These are phyloP conservation scores for Inga oerstediana DNA, from an alignment of 306 rosid species.

Conservation along the genomic window DNA sequence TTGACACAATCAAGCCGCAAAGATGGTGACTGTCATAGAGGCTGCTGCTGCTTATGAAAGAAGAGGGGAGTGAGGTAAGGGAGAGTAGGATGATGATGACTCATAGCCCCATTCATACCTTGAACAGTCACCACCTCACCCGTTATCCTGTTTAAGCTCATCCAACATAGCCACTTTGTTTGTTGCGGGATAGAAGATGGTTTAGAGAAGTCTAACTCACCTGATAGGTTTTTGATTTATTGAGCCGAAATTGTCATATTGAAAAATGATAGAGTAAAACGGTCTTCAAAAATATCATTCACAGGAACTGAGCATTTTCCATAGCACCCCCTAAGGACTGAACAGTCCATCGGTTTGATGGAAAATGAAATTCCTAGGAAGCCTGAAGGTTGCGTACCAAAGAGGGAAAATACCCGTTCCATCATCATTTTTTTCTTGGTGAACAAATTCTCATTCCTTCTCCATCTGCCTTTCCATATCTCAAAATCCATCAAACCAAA, in stretches of 20 bases:
- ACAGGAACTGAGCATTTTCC: not conserved
- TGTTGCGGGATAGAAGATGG: not conserved
- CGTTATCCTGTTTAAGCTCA: not conserved
- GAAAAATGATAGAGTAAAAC: not conserved
- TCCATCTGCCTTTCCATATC: not conserved
- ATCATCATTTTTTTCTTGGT: not conserved
- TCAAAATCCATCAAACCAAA: not conserved
- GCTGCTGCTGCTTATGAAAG: not conserved
- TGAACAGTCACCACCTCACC: not conserved
- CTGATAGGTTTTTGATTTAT: not conserved
- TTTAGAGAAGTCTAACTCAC: not conserved
- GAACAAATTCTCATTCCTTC: not conserved
- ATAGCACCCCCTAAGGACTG: not conserved
- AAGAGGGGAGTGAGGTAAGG: not conserved
- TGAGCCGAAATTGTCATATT: not conserved
- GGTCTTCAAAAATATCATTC: not conserved
- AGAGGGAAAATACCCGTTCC: not conserved
- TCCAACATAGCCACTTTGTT: not conserved
- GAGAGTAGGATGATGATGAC: not conserved
- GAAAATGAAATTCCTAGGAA: not conserved
- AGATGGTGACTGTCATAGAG: not conserved
- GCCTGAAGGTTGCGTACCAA: not conserved
- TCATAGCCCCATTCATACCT: not conserved
- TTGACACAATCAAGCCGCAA: not conserved
- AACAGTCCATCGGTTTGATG: not conserved